Base-by-base conservation (phyloP, 1,284 basidiomycete genomes). In the Porogramme epimiltina region DNA sequence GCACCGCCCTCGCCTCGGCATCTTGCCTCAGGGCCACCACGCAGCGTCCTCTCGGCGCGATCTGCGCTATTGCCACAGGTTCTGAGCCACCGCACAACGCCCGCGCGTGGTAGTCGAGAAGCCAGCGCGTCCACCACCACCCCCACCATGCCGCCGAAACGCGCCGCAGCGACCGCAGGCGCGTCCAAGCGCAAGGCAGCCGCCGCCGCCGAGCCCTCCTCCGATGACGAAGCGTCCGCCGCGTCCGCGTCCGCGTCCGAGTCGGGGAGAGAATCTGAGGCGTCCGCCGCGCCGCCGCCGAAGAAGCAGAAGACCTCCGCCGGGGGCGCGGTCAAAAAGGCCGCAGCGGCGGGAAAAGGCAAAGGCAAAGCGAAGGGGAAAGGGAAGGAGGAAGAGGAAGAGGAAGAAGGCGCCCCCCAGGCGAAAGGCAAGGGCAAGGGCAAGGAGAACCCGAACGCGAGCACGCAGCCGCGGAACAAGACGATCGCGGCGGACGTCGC, bases 381-480 rank as follows among this genome's bases (percentile, higher is more conserved):
- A 42, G 51, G 64, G 23, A 55, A 52, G 37, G 53, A 40, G 10
- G 49, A 38, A 18, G 28, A 54, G 47, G 38, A 41, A 45, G 39
- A 28, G 59, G 15, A 59, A 60, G 52, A 63, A 62, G 36, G 50
- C 28, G 40, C 33, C 31, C 45, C 41, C 11, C 36, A 46, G 24
- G 25, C 39, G 4, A 47, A 42, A 22, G 37, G 26, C 13, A 43
- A 42, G 18, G 47, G 18, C 2, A 47, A 39, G 45, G 23, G 20
- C 28, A 52, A 20, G 33, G 22, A 22, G 20, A 37, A 45, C 8
- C 28, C 25, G 24, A 38, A 44, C 15, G 25, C 28, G 38, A 81
- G 78, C 52, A 72, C 73, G 0, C 87, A 88, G 62, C 87, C 86
- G 31, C 90, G 79, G 45, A 91, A 91, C 68, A 89, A 83, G 65